Evolutionary conservation across 2,329 filamentous ascomycete genomes (phyloP).

Genomic region (Aureobasidium sp.): DNA sequence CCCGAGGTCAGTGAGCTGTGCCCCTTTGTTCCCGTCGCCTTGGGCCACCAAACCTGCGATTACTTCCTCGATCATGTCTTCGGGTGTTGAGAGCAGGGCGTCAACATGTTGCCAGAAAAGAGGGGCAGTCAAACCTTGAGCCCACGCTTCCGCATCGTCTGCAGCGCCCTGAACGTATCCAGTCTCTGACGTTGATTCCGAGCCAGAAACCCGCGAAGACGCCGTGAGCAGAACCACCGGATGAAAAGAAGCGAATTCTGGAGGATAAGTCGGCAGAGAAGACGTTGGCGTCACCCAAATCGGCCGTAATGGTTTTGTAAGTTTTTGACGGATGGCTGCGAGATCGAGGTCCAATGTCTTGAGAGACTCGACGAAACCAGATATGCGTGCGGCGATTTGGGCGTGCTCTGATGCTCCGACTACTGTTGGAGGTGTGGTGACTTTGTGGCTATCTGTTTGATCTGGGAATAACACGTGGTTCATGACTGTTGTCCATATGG

Average conservation of each 20-base stretch:
- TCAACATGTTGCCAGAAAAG: conserved; percentile 71
- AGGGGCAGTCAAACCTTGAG: conserved; percentile 65
- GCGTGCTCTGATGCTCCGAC: conserved; percentile 69
- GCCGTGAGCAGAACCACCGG: conserved; percentile 81
- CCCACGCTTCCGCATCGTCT: conserved; percentile 94
- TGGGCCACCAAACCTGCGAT: conserved; percentile 40
- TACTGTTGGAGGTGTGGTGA: conserved; percentile 66
- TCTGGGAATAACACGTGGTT: conserved; percentile 71
- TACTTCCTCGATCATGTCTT: conserved; percentile 54
- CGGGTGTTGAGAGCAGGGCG: conserved; percentile 54
- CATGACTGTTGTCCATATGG: conserved; percentile 85
- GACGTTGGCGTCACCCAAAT: conserved; percentile 73
- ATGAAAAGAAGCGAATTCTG: conserved; percentile 52
- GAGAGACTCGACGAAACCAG: conserved; percentile 47
- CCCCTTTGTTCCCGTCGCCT: conserved; percentile 15
- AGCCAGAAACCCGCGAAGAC: conserved; percentile 62
- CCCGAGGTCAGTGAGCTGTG: conserved; percentile 32
- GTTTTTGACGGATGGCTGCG: conserved; percentile 43
- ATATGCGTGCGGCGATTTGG: conserved; percentile 64
- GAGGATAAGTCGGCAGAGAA: conserved; percentile 40
- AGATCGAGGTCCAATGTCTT: conserved; percentile 57
- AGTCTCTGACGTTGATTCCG: conserved; percentile 57
- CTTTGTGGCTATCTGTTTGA: conserved; percentile 38
- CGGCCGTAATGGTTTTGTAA: conserved; percentile 67
- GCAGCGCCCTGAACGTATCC: conserved; percentile 91